phyloP scores from a whole-genome alignment of 768 basidiomycete genomes.

The Collybiopsis luxurians region DNA sequence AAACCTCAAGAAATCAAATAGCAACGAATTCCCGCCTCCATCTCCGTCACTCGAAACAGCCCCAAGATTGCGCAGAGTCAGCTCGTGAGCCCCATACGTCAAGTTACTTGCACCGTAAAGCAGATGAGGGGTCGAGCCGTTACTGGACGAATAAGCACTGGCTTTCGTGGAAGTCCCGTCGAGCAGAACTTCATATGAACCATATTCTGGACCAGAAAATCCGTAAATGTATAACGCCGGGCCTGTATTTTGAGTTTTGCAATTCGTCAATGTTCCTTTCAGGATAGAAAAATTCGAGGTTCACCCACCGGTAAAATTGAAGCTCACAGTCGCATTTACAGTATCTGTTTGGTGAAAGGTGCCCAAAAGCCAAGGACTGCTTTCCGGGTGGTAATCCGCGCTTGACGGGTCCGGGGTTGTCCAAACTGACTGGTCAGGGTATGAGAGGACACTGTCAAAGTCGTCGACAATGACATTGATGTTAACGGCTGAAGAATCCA shows the following conservation, averaged over 20 bases:
- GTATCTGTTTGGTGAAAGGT: conserved; percentile 42
- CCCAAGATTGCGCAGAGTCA: conserved; percentile 41
- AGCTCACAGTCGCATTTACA: conserved; percentile 30
- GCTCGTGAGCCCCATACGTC: conserved; percentile 34
- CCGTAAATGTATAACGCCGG: conserved; percentile 44
- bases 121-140: conserved; percentile 29
- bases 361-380: conserved; percentile 38
- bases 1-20: conserved; percentile 40
- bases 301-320: conserved; percentile 48
- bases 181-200: conserved; percentile 39
- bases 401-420: conserved; percentile 46
- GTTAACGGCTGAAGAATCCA: conserved; percentile 44
- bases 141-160: conserved; percentile 31
- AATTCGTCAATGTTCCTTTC: no score
- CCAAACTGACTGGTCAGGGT: conserved; percentile 38
- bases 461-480: conserved; percentile 45
- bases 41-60: conserved; percentile 25
- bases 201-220: conserved; percentile 37
- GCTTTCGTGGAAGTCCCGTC: conserved; percentile 25
- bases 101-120: conserved; percentile 33
- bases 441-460: conserved; percentile 43
- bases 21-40: conserved; percentile 32
- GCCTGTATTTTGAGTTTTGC: conserved; percentile 24
- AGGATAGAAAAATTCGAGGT: no score
- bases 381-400: conserved; percentile 28